Conservation (phyloP, 2,329 filamentous ascomycete genomes). For the Talaromyces marneffei region DNA sequence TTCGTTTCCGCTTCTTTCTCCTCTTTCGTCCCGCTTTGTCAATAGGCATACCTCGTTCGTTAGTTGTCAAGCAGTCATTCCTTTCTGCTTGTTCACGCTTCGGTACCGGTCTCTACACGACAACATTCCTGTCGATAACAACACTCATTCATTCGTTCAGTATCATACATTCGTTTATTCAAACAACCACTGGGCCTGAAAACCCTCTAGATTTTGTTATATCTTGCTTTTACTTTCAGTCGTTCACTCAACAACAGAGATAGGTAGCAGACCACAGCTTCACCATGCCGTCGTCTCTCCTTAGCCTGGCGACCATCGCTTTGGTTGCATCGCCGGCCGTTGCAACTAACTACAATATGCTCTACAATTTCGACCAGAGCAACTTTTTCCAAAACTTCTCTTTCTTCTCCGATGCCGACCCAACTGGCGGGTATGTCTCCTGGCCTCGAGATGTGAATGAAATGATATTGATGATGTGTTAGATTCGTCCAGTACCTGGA, state of each 20-base stretch:
- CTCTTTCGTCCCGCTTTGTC: not conserved
- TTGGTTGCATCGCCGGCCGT: constrained; percentile 25
- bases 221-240: not conserved
- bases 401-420: constrained; percentile 45
- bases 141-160: constrained; percentile 4
- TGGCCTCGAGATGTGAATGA: not conserved
- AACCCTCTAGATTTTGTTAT: not conserved
- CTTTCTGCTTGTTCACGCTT: constrained; percentile 7
- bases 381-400: constrained; percentile 48
- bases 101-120: not conserved
- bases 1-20: not conserved
- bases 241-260: not conserved
- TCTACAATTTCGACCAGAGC: constrained; percentile 40
- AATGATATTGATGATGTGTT: not conserved
- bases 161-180: not conserved
- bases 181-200: not conserved
- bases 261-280: constrained; percentile 6
- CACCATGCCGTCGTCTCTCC: constrained; percentile 20
- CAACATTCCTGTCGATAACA: constrained; percentile 11
- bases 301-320: constrained; percentile 29
- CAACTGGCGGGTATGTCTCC: constrained; percentile 41
- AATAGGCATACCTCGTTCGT: not conserved
- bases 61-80: constrained; percentile 8
- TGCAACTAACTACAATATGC: constrained; percentile 32
- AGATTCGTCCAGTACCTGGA: constrained; percentile 43